Base-by-base conservation (phyloP, 805 yeast genomes). In the Candida ipomoeae region DNA sequence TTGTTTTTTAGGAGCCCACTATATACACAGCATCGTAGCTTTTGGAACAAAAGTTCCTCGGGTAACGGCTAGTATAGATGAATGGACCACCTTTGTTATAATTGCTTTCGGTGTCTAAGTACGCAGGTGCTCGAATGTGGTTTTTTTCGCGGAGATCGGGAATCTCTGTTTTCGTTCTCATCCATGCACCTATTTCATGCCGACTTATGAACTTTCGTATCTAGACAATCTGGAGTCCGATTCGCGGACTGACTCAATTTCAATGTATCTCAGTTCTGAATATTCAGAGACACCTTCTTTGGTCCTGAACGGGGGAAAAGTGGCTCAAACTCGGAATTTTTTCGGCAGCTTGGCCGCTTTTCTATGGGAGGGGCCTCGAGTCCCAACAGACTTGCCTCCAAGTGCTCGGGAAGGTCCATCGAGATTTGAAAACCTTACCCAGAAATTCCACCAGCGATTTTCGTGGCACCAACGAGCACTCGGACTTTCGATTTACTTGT, bases 331-430 rank as follows among this genome's bases (percentile, higher is more conserved):
- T 10, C 29, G n/a, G 14, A 34, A 14, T 7, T 42, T 33, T 21
- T 20, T 40, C 20, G 7, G 40, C 13, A n/a, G 18, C 29, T 60
- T 74, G 37, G 49, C 73, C 17, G 51, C 56, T n/a, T 59, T 55
- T 18, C 21, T 80, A 1, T 80, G 87, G 84, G 48, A 66, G n/a
- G 89, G 90, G 1, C 89, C 89, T 0, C 58, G 53, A 1, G 55
- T 57, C 2, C 75, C 81, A 0, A 51, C 53, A 17, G 87, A 83
- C 56, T 69, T 66, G 0, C 77, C 81, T 2, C 83, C 85, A 1
- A 50, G 52, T 2, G 67, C 75, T 36, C 62, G 65, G 2, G 49
- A 53, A 5, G 50, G 33, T 59, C 7, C 62, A 51, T 39, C 60
- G 50, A n/a, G 41, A 21, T 51, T 79, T 32, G 85, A 83, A 46